Evolutionary conservation across 169 alveolate species (phyloP).

Genomic region (Plasmodium blacklocki): DNA sequence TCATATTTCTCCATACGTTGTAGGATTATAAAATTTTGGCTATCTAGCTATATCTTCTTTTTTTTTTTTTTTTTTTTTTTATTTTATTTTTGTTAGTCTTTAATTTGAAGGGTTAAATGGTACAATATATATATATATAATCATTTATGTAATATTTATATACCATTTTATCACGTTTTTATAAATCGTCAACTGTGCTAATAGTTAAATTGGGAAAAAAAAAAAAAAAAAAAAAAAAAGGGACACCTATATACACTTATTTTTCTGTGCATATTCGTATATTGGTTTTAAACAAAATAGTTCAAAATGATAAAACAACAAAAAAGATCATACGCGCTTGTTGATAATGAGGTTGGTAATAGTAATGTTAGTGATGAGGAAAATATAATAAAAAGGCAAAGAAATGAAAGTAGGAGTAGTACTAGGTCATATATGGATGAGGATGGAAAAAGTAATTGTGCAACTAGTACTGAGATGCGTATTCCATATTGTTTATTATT

Average conservation of each 20-base stretch:
- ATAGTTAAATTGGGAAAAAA: too few relatives aligned
- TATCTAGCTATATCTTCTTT: too few relatives aligned
- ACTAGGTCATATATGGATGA: conserved; percentile 50
- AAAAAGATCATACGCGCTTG: conserved; percentile 45
- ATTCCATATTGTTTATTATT: conserved; percentile 58
- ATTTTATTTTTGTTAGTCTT: too few relatives aligned
- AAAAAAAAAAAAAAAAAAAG: neutral
- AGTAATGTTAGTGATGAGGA: conserved; percentile 43
- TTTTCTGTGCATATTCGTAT: neutral
- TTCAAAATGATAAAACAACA: conserved; percentile 61
- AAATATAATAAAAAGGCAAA: conserved; percentile 32
- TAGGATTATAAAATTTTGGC: too few relatives aligned
- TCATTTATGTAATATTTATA: too few relatives aligned
- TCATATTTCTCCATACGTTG: too few relatives aligned
- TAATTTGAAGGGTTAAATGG: too few relatives aligned
- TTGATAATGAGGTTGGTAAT: conserved; percentile 38
- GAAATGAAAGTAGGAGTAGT: conserved; percentile 53
- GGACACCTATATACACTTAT: neutral
- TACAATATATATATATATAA: too few relatives aligned
- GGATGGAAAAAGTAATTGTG: conserved; percentile 11
- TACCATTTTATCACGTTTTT: too few relatives aligned
- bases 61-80: too few relatives aligned
- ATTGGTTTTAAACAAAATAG: neutral
- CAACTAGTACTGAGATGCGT: conserved; percentile 38
- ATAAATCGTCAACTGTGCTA: too few relatives aligned